Base-by-base conservation (phyloP, 768 basidiomycete species). In the Naganishia vishniacii region DNA sequence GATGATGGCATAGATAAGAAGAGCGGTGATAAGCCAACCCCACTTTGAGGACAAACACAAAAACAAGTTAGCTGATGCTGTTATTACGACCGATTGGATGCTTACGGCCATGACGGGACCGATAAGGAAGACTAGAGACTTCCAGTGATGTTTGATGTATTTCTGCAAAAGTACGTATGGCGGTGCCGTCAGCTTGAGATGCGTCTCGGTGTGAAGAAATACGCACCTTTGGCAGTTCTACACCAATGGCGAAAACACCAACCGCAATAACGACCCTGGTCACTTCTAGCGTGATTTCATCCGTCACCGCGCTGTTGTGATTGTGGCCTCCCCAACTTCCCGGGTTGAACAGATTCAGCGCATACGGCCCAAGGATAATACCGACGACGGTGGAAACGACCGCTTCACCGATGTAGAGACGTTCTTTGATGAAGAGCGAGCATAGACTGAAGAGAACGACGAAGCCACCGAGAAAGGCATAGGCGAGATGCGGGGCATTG, bases 181-280 rank as follows among this genome's bases (percentile, higher is more conserved):
- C 34, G 15, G 34, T 15, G 7, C 8, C 34, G 8, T 2, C 28
- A 31, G n/a, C 48, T 12, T 15, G 28, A 15, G 26, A 47, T 13
- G 28, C n/a, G n/a, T n/a, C n/a, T n/a, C n/a, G n/a, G n/a, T n/a
- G 23, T 45, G 9, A 40, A 8, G 1, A 18, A 37, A 9, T 13
- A 65, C 77, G 58, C 41, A 77, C 78, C 68, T 78, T 77, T n/a
- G 95, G 95, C 74, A 98, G 81, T 74, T 99, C 95, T 25, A 98
- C 95, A 16, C 95, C 95, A 60, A 99, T 90, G 8, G 94, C 94
- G 75, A 99, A 99, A 0, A 99, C 94, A 20, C 91, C 91, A 60
- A 98, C 88, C 16, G 94, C 95, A 32, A 99, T 84, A 47, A 98
- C 88, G 62, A 98, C 86, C 16, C 95, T 83, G 9, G 90, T 92